Evolutionary conservation across 257 asterid genomes (phyloP).

Genomic region (Capsicum baccatum): DNA sequence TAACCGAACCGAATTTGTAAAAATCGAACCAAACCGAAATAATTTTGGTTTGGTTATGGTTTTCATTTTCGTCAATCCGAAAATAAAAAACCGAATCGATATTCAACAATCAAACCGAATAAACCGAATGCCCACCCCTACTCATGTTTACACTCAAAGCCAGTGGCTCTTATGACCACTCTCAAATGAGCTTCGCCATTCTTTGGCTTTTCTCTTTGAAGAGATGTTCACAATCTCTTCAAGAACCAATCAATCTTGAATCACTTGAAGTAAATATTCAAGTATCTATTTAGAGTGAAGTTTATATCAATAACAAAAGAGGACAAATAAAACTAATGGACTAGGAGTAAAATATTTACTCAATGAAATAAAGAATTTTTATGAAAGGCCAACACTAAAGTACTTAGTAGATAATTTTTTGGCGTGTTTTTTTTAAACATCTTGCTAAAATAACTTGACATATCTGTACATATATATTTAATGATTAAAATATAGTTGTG

Average conservation of each 20-base stretch:
- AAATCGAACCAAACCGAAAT: too few species aligned
- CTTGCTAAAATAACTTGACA: background rate
- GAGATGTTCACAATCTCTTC: background rate
- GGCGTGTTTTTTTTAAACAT: background rate
- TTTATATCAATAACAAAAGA: background rate
- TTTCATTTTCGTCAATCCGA: too few species aligned
- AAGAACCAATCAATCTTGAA: background rate
- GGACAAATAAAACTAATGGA: background rate
- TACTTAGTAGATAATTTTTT: background rate
- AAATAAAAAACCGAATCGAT: too few species aligned
- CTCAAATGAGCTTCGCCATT: slow-evolving; percentile 4
- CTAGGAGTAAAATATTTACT: background rate
- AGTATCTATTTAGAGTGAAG: background rate
- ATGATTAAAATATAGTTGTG: background rate
- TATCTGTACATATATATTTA: too few species aligned
- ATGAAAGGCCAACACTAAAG: background rate
- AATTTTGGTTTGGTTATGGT: too few species aligned
- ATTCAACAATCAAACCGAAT: too few species aligned
- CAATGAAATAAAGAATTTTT: background rate
- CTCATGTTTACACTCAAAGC: background rate
- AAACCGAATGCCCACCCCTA: too few species aligned
- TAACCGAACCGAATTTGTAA: too few species aligned
- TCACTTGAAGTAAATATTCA: background rate
- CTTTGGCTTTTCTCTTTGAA: background rate
- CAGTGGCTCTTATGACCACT: background rate